Evolutionary conservation across 345 rosid genomes (phyloP).

Genomic region (Rhizophora mangle): DNA sequence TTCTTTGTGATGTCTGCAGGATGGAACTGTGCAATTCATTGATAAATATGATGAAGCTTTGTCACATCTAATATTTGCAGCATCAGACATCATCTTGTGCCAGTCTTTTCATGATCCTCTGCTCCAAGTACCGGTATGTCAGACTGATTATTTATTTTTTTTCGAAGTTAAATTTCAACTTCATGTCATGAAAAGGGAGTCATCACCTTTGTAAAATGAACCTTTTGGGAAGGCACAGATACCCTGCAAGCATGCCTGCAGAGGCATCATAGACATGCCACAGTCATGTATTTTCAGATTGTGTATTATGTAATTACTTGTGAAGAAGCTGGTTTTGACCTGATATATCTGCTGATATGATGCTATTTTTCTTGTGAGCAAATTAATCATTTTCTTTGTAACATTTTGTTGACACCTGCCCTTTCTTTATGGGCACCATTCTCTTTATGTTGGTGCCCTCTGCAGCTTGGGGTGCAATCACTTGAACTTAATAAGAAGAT

Average conservation of each 20-base stretch:
- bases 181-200: neutral
- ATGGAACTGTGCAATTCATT: slow-evolving; percentile 41
- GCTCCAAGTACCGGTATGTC: slow-evolving; percentile 61
- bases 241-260: neutral
- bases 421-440: neutral
- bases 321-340: no score
- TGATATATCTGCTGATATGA: no score
- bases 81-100: slow-evolving; percentile 63
- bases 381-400: no score
- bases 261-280: neutral
- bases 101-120: slow-evolving; percentile 51
- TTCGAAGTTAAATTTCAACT: neutral
- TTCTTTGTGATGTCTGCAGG: slow-evolving; percentile 32
- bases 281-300: no score
- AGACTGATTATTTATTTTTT: neutral
- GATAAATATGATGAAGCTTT: slow-evolving; percentile 40
- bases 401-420: neutral
- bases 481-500: no score
- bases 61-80: slow-evolving; percentile 54
- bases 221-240: no score
- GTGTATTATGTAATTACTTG: no score
- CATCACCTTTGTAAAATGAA: neutral
- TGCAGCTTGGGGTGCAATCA: neutral
- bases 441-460: neutral
- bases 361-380: no score